phyloP scores from a whole-genome alignment of 202 grass and related monocot species.

The Setaria viridis region DNA sequence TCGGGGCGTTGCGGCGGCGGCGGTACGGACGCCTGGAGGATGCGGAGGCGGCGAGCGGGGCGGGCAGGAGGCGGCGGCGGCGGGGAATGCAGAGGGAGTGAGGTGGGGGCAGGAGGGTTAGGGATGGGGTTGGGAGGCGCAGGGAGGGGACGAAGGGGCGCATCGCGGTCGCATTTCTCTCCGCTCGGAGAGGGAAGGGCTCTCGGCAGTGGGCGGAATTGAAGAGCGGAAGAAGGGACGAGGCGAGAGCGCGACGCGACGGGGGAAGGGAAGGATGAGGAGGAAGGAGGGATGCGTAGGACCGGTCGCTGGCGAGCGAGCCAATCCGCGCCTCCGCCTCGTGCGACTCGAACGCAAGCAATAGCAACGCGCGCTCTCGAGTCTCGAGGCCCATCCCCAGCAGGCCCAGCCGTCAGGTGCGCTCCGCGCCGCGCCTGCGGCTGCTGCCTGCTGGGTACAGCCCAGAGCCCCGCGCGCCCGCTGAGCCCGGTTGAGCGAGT shows the following conservation, averaged over 20 bases:
- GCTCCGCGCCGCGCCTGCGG: not conserved
- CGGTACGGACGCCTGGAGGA: constrained; percentile 38
- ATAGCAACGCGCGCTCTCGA: not conserved
- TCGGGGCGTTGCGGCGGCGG: constrained; percentile 23
- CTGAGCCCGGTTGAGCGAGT: not conserved
- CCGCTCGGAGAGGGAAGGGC: not conserved
- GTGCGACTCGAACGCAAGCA: not conserved
- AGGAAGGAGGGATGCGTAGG: not conserved
- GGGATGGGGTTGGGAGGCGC: not conserved
- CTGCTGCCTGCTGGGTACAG: not conserved
- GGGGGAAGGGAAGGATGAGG: not conserved
- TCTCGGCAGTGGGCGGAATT: not conserved
- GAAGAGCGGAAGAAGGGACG: not conserved
- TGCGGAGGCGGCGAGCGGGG: not conserved
- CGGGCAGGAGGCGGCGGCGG: not conserved
- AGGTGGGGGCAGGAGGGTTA: not conserved
- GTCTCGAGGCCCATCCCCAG: not conserved
- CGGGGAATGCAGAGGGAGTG: not conserved
- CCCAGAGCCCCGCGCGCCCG: not conserved
- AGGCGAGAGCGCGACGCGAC: not conserved
- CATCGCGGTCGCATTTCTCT: constrained; percentile 62
- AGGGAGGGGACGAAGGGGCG: constrained; percentile 38
- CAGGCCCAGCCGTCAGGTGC: constrained; percentile 8
- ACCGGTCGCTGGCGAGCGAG: not conserved
- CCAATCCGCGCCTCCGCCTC: constrained; percentile 14